Conservation (phyloP, 495 filamentous ascomycete genomes). For the Aspergillus biplanus region DNA sequence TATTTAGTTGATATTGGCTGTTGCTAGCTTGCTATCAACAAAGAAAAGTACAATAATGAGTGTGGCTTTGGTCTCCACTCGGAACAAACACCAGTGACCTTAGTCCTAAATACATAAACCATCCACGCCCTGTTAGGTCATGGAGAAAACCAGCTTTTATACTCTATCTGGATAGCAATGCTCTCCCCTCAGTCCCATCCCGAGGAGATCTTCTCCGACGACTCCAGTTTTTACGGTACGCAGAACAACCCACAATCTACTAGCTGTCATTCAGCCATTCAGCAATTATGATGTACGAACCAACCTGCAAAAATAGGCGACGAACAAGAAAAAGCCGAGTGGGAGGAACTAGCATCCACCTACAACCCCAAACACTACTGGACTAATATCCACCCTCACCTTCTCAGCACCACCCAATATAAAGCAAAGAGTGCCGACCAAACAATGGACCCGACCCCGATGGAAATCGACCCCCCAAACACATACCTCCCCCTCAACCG, state of each 20-base stretch:
- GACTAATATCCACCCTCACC: slow-evolving; percentile 35
- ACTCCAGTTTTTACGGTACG: slow-evolving; percentile 75
- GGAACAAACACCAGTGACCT: too few relatives aligned
- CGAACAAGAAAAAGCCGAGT: slow-evolving; percentile 44
- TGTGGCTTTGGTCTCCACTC: too few relatives aligned
- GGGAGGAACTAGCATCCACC: slow-evolving; percentile 36
- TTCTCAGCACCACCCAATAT: slow-evolving; percentile 39
- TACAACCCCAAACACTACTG: slow-evolving; percentile 56
- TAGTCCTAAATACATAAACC: too few relatives aligned
- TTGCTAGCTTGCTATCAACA: too few relatives aligned
- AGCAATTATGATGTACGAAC: background rate
- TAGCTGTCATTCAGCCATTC: too few relatives aligned
- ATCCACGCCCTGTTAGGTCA: too few relatives aligned
- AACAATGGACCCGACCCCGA: background rate
- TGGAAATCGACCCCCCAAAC: slow-evolving; percentile 13
- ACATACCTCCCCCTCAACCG: slow-evolving; percentile 36
- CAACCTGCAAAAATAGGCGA: slow-evolving; percentile 47
- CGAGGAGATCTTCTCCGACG: slow-evolving; percentile 53
- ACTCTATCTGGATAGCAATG: background rate
- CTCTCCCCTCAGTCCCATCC: background rate
- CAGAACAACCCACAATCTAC: background rate
- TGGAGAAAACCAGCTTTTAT: background rate
- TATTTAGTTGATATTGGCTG: too few relatives aligned
- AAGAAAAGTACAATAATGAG: too few relatives aligned
- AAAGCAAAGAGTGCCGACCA: background rate